Evolutionary conservation across 495 filamentous ascomycete genomes (phyloP).

Genomic region (Hypomontagnella submonticulosa): DNA sequence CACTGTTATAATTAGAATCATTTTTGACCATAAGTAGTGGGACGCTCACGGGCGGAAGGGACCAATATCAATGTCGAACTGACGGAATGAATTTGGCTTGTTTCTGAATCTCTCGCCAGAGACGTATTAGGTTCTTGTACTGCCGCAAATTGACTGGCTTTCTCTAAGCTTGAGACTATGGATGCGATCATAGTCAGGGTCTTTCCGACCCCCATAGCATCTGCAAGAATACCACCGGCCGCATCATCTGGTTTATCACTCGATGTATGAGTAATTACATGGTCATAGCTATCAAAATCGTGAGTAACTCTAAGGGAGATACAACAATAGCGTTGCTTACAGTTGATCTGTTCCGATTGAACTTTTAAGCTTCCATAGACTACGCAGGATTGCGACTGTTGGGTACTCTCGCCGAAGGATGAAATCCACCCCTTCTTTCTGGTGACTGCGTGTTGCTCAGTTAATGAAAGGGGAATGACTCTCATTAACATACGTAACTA

Average conservation of each 20-base stretch:
- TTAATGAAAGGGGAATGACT: no score
- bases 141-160: slow-evolving; percentile 14
- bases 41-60: slow-evolving; percentile 45
- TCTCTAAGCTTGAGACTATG: slow-evolving; percentile 22
- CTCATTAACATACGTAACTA: no score
- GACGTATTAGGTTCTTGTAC: background rate
- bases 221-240: slow-evolving; percentile 48
- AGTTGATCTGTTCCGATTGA: background rate
- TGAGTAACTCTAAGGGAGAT: background rate
- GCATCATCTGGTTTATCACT: slow-evolving; percentile 5
- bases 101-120: no score
- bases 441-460: background rate
- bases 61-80: slow-evolving; percentile 51
- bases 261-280: slow-evolving; percentile 16
- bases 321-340: background rate
- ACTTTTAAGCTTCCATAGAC: slow-evolving; percentile 8
- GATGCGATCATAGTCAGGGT: slow-evolving; percentile 47
- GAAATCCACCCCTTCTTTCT: slow-evolving; percentile 20
- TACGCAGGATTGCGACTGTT: background rate
- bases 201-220: slow-evolving; percentile 57
- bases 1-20: slow-evolving; percentile 11
- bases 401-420: slow-evolving; percentile 12
- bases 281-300: slow-evolving; percentile 8
- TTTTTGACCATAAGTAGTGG: background rate
- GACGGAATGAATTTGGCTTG: slow-evolving; percentile 2